Evolutionary conservation across 345 rosid genomes (phyloP).

Genomic region (Chamaenerion angustifolium): DNA sequence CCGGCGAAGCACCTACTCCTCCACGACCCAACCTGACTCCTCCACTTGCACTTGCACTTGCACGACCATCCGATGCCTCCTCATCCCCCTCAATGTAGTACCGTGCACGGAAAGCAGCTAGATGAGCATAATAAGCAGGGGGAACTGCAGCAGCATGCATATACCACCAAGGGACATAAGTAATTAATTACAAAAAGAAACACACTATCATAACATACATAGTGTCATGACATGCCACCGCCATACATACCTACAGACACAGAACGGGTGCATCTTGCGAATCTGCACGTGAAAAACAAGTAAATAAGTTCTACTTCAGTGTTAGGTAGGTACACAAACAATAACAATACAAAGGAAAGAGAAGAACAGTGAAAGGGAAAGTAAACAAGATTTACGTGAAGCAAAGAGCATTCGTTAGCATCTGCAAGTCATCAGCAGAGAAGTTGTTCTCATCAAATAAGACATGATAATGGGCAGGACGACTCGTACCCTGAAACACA

Average conservation of each 20-base stretch:
- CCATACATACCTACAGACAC: slow-evolving; percentile 83
- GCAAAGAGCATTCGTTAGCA: slow-evolving; percentile 78
- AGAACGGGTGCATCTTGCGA: slow-evolving; percentile 88
- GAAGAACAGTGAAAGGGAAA: neutral
- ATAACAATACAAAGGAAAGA: too few species aligned
- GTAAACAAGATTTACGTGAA: slow-evolving; percentile 46
- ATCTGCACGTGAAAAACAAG: slow-evolving; percentile 24
- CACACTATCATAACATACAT: neutral
- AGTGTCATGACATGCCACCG: too few species aligned
- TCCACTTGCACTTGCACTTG: too few species aligned
- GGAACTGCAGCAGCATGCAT: too few species aligned
- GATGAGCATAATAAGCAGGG: slow-evolving; percentile 93
- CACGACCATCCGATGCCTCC: slow-evolving; percentile 60
- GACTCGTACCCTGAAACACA: slow-evolving; percentile 62
- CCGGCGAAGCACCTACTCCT: slow-evolving; percentile 51
- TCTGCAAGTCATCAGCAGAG: slow-evolving; percentile 74
- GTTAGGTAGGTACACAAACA: too few species aligned
- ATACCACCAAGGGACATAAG: too few species aligned
- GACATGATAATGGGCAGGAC: slow-evolving; percentile 94
- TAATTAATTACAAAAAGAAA: neutral
- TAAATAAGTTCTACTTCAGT: too few species aligned
- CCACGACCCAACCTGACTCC: too few species aligned
- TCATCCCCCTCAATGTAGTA: slow-evolving; percentile 84
- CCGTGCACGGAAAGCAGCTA: slow-evolving; percentile 89
- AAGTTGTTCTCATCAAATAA: slow-evolving; percentile 94